phyloP scores from a whole-genome alignment of 768 basidiomycete genomes.

The Pleurotus eryngii region DNA sequence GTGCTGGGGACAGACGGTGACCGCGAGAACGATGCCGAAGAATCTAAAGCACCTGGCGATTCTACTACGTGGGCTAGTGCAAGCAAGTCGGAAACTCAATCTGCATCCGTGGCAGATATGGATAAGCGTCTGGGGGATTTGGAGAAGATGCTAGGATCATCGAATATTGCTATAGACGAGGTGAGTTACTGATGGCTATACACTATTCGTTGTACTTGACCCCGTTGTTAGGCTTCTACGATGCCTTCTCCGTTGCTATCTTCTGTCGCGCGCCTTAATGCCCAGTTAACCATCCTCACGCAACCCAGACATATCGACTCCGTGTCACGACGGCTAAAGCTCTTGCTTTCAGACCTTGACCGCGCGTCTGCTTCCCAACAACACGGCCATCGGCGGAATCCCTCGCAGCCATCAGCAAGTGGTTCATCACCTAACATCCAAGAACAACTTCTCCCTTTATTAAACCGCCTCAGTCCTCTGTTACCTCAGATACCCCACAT shows the following conservation, averaged over 20 bases:
- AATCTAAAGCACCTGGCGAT: background rate
- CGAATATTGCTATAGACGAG: slow-evolving; percentile 78
- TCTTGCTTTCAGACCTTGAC: slow-evolving; percentile 90
- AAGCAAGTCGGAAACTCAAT: slow-evolving; percentile 36
- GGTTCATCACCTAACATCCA: slow-evolving; percentile 29
- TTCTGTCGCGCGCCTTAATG: slow-evolving; percentile 76
- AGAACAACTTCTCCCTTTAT: slow-evolving; percentile 65
- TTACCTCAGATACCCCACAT: slow-evolving; percentile 88
- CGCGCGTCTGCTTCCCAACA: slow-evolving; percentile 60
- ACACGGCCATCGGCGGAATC: slow-evolving; percentile 40
- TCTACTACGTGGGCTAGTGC: background rate
- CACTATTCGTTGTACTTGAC: background rate
- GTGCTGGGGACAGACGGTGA: slow-evolving; percentile 38
- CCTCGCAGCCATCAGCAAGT: slow-evolving; percentile 32
- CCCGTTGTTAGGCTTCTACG: slow-evolving; percentile 50
- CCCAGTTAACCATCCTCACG: slow-evolving; percentile 82
- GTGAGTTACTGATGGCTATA: slow-evolving; percentile 35
- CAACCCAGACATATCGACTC: slow-evolving; percentile 97
- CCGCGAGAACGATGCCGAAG: slow-evolving; percentile 11
- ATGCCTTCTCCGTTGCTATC: slow-evolving; percentile 81
- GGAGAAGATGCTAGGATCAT: slow-evolving; percentile 80
- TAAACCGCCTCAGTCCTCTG: slow-evolving; percentile 67
- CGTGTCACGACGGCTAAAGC: slow-evolving; percentile 88
- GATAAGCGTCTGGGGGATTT: slow-evolving; percentile 83
- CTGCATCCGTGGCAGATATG: slow-evolving; percentile 63